These are phyloP conservation scores for Pyrrhoderma noxium DNA, from an alignment of 1,284 basidiomycete species.

Conservation along the genomic window DNA sequence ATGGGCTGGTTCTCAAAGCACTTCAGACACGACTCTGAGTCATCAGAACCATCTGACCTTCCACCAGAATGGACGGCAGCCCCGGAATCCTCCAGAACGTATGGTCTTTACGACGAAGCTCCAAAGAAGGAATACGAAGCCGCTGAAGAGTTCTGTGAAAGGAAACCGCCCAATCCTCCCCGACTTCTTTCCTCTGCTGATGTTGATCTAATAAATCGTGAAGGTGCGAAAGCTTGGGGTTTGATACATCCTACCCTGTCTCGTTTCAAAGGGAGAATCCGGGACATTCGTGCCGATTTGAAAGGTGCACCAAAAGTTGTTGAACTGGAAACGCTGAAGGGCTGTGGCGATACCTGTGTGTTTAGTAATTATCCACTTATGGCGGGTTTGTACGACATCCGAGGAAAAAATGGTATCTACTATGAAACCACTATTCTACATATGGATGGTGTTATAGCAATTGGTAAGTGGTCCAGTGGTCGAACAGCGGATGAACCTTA, in stretches of 20 bases:
- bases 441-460: conserved; percentile 53
- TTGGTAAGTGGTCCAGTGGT: conserved; percentile 36
- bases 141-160: conserved; percentile 43
- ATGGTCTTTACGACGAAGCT: conserved; percentile 48
- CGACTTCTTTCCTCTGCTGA: conserved; percentile 40
- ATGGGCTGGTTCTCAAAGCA: too few species aligned
- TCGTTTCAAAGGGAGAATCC: conserved; percentile 35
- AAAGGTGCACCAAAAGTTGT: conserved; percentile 32
- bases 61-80: conserved; percentile 48
- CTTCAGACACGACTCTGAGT: background rate
- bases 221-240: conserved; percentile 45
- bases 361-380: conserved; percentile 56
- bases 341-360: conserved; percentile 46
- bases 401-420: conserved; percentile 50
- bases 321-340: conserved; percentile 32
- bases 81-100: conserved; percentile 36
- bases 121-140: conserved; percentile 41
- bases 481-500: background rate
- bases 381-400: conserved; percentile 50
- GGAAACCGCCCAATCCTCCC: conserved; percentile 34
- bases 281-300: conserved; percentile 24
- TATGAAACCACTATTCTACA: conserved; percentile 49
- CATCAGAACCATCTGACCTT: too few species aligned
- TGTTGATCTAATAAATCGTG: conserved; percentile 39
- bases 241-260: conserved; percentile 33